Conservation (phyloP, 2,329 filamentous ascomycete species). For the Alternaria sp. region DNA sequence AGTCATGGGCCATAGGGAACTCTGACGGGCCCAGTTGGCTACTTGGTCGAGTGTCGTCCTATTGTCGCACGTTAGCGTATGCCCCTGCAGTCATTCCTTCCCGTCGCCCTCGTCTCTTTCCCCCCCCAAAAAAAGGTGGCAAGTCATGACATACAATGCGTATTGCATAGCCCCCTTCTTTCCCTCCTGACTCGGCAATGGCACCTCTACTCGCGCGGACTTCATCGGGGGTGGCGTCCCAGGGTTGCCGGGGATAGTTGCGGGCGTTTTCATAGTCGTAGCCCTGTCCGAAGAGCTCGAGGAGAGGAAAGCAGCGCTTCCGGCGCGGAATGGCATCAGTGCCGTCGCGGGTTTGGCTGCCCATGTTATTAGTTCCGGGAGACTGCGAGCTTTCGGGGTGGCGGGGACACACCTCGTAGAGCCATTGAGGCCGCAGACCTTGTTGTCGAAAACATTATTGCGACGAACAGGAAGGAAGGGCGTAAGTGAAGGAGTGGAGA, state of each 20-base stretch:
- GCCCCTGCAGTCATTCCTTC: neutral
- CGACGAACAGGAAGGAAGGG: slow-evolving; percentile 46
- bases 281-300: slow-evolving; percentile 72
- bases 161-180: slow-evolving; percentile 86
- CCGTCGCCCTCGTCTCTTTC: neutral
- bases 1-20: slow-evolving; percentile 91
- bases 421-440: slow-evolving; percentile 63
- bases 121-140: neutral
- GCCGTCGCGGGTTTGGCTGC: slow-evolving; percentile 72
- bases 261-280: slow-evolving; percentile 63
- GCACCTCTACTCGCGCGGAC: slow-evolving; percentile 73
- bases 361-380: slow-evolving; percentile 39
- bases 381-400: slow-evolving; percentile 23
- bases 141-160: slow-evolving; percentile 72
- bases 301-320: slow-evolving; percentile 69
- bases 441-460: slow-evolving; percentile 61
- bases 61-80: slow-evolving; percentile 27
- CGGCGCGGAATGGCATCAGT: slow-evolving; percentile 70
- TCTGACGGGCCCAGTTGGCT: slow-evolving; percentile 86
- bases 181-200: slow-evolving; percentile 78
- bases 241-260: slow-evolving; percentile 63
- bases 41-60: slow-evolving; percentile 84
- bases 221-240: slow-evolving; percentile 63
- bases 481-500: slow-evolving; percentile 50
- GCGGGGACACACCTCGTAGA: slow-evolving; percentile 60